Percentiles rank a stretch among this genome's conserved stretches.
These are phyloP conservation scores for Solanum hybrid DNA, from an alignment of 305 asterid genomes.

Conservation along the genomic window DNA sequence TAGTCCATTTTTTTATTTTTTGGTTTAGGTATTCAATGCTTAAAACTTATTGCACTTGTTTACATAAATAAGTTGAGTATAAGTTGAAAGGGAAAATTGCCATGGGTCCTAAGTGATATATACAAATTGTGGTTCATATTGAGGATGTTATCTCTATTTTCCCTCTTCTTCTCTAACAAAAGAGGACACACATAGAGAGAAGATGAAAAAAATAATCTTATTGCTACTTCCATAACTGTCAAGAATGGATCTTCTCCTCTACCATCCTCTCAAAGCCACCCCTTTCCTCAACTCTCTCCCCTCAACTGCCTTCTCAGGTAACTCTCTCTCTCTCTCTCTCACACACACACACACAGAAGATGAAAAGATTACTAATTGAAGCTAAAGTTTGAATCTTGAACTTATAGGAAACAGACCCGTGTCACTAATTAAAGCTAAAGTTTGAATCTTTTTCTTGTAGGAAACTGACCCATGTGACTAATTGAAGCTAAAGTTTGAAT, in stretches of 20 bases:
- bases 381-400: background rate
- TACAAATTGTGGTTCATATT: conserved; percentile 33
- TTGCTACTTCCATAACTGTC: conserved; percentile 20
- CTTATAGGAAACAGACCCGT: conserved; percentile 25
- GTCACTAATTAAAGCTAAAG: background rate
- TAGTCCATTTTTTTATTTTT: too few species aligned
- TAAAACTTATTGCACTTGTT: too few species aligned
- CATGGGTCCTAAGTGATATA: too few species aligned
- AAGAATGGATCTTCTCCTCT: conserved; percentile 39
- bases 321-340: background rate
- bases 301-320: conserved; percentile 22
- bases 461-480: conserved; percentile 15
- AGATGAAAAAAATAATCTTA: background rate
- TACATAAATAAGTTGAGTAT: too few species aligned
- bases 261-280: conserved; percentile 43
- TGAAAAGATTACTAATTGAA: background rate
- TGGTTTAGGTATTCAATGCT: too few species aligned
- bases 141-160: conserved; percentile 2
- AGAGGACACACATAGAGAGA: too few species aligned
- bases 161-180: background rate
- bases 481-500: background rate
- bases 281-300: conserved; percentile 25
- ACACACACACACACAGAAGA: background rate
- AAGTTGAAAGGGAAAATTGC: too few species aligned
- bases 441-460: conserved; percentile 16